These are phyloP conservation scores for Oryza australiensis DNA, from an alignment of 176 grass and related monocot species.

Conservation along the genomic window DNA sequence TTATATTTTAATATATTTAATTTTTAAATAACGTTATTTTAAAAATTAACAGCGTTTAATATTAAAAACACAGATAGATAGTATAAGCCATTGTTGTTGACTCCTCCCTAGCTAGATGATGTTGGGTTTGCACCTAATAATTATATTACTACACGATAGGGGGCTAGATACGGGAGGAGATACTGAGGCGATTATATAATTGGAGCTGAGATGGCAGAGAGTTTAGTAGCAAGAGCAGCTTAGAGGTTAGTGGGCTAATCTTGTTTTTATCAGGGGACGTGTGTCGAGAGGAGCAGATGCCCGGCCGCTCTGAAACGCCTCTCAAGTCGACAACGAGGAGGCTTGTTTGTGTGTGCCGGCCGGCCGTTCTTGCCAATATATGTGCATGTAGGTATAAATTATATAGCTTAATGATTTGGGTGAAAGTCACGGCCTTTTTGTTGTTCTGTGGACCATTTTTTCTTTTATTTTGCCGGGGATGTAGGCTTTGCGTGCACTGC, in stretches of 20 bases:
- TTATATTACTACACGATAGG: not conserved
- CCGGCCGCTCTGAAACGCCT: not conserved
- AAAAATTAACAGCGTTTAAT: too few relatives aligned
- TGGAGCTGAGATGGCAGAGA: not conserved
- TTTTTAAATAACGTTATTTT: too few relatives aligned
- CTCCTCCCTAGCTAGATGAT: not conserved
- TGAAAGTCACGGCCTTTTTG: not conserved
- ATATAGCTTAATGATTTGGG: not conserved
- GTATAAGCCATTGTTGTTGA: constrained; percentile 7
- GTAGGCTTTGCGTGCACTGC: not conserved
- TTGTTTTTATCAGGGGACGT: constrained; percentile 2
- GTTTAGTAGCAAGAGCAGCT: too few relatives aligned
- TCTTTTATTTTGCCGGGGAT: not conserved
- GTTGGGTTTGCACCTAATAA: constrained; percentile 2
- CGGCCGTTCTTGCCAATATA: not conserved
- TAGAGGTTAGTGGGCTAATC: constrained; percentile 12
- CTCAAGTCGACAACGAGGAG: constrained; percentile 1
- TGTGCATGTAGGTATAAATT: not conserved
- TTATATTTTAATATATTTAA: too few relatives aligned
- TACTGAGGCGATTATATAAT: constrained; percentile 24
- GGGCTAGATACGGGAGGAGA: constrained; percentile 25
- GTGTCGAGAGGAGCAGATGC: constrained; percentile 17
- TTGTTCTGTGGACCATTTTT: not conserved
- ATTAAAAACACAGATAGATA: too few relatives aligned
- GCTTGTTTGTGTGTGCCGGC: too few relatives aligned